A percentile compares a stretch with the other conserved stretches of the same genome.
These are phyloP conservation scores for Blastobotrys raffinosifermentans DNA, from an alignment of 1,139 yeast species.

Conservation along the genomic window DNA sequence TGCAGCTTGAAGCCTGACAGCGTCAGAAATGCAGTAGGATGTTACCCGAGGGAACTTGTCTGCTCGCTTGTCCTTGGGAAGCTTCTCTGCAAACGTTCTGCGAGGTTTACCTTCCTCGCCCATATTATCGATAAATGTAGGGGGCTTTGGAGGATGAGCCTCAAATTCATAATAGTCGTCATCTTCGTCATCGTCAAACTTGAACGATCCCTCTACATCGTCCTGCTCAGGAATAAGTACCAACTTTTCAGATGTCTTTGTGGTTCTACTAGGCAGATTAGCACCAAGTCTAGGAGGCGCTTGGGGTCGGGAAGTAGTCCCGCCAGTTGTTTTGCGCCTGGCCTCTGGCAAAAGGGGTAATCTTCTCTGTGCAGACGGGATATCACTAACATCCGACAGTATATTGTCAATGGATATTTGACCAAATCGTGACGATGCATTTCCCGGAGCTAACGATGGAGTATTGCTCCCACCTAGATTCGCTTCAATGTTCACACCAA, in stretches of 20 bases:
- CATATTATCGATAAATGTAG: slow-evolving; percentile 7
- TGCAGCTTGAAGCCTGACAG: slow-evolving; percentile 59
- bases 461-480: no score
- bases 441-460: no score
- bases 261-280: slow-evolving; percentile 75
- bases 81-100: slow-evolving; percentile 61
- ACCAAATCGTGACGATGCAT: slow-evolving; percentile 15
- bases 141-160: slow-evolving; percentile 23
- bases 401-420: slow-evolving; percentile 33
- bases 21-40: slow-evolving; percentile 84
- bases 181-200: slow-evolving; percentile 21
- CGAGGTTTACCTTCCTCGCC: slow-evolving; percentile 26
- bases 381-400: slow-evolving; percentile 70
- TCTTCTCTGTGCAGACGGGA: slow-evolving; percentile 71
- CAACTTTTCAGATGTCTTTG: slow-evolving; percentile 77
- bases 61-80: slow-evolving; percentile 63
- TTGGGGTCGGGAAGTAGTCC: slow-evolving; percentile 8
- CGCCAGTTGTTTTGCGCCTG: not conserved
- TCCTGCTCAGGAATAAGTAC: slow-evolving; percentile 78
- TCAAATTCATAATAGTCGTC: slow-evolving; percentile 21
- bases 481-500: no score
- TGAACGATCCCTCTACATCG: slow-evolving; percentile 25
- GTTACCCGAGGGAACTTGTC: slow-evolving; percentile 77
- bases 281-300: slow-evolving; percentile 42
- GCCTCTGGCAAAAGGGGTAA: not conserved